Evolutionary conservation across 306 rosid species (phyloP).

Genomic region (Dalbergia cultrata): DNA sequence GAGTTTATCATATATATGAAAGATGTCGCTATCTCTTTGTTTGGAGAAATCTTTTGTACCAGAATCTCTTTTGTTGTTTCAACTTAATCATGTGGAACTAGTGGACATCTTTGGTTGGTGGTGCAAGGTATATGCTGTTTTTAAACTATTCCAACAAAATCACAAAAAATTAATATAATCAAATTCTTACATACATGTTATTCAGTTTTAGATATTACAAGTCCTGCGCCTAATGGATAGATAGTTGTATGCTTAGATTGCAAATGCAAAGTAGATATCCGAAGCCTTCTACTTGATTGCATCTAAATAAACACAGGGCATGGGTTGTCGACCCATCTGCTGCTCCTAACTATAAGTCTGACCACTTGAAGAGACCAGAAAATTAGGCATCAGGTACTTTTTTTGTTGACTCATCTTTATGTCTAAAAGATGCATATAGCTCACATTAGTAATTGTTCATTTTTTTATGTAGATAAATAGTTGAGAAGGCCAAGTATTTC

Average conservation of each 20-base stretch:
- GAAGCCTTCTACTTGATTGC: constrained; percentile 30
- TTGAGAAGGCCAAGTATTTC: constrained; percentile 87
- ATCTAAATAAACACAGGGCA: constrained; percentile 59
- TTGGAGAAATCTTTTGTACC: constrained; percentile 16
- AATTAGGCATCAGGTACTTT: constrained; percentile 88
- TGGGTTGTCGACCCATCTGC: constrained; percentile 94
- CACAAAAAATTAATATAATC: not conserved
- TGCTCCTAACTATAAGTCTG: constrained; percentile 90
- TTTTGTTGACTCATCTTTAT: not conserved
- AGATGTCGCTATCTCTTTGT: constrained; percentile 7
- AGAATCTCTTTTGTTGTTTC: constrained; percentile 19
- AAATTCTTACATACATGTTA: too few relatives aligned
- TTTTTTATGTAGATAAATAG: constrained; percentile 54
- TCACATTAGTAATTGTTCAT: constrained; percentile 33
- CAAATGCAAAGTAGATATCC: not conserved
- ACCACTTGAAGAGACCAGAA: constrained; percentile 86
- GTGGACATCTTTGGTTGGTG: constrained; percentile 64
- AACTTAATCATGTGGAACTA: constrained; percentile 13
- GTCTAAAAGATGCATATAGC: constrained; percentile 5
- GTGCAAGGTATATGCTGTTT: constrained; percentile 72
- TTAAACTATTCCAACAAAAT: not conserved
- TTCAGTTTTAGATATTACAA: not conserved
- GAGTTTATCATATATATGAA: too few relatives aligned
- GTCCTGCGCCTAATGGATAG: constrained; percentile 20
- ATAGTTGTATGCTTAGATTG: not conserved